Base-by-base conservation (phyloP, 805 yeast species). In the Candida railenensis region DNA sequence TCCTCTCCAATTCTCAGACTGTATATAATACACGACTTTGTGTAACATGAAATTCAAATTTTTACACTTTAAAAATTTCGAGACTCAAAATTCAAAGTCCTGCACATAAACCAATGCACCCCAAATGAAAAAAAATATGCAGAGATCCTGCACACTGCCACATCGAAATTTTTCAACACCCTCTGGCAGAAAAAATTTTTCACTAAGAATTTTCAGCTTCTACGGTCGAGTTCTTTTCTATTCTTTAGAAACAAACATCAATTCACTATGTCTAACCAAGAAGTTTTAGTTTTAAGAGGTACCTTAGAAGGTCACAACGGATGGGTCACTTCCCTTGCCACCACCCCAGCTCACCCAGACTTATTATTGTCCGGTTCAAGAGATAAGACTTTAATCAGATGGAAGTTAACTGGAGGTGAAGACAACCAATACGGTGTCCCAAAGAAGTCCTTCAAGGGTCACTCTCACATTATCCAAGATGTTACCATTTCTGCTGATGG, bases 201-300 rank as follows among this genome's bases (percentile, higher is more conserved):
- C 22, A 34, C 38, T 22, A 40, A 43, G 45, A 37, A 40, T 46
- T 45, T 47, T 45, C 40, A 34, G 37, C 43, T 20, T 38, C n/a
- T n/a, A n/a, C n/a, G n/a, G n/a, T n/a, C n/a, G n/a, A 32, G 30
- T 18, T 39, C 34, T 32, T n/a, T 22, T 33, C 37, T 34, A 34
- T 43, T 37, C 33, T 44, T 18, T 28, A 25, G 30, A 44, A 32
- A 22, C 42, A 47, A 21, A 43, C 38, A 43, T 40, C 22, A 47
- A 42, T 39, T 43, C n/a, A 65, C 51, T 50, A 86, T 86, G 91
- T 80, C 90, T 76, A 82, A 81, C 68, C 85, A 82, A 77, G 97
- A 91, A 88, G 96, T 91, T 85, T 84, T 92, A 82, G 97, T 92
- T 77, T 88, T 94, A 77, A 91, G 98, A 86, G 99, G 98, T 76